phyloP scores from a whole-genome alignment of 2,329 filamentous ascomycete species.

The Botrytis medusae region DNA sequence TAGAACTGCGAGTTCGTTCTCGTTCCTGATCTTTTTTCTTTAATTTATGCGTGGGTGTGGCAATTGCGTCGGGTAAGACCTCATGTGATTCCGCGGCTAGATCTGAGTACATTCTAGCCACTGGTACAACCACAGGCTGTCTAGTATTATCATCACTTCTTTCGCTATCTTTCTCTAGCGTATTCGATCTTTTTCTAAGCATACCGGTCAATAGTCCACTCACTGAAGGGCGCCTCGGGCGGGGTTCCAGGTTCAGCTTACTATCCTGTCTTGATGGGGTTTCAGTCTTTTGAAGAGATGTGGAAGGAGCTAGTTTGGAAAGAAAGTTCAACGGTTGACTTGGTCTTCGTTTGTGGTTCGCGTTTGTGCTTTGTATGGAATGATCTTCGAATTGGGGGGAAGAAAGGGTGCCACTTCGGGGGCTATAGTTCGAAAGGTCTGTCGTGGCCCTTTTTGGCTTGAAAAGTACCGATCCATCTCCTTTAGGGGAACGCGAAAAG shows the following conservation, averaged over 20 bases:
- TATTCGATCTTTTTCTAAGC: conserved; percentile 31
- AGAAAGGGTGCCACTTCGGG: conserved; percentile 3
- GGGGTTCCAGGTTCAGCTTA: conserved; percentile 16
- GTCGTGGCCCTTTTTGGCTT: conserved; percentile 18
- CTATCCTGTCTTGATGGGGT: conserved; percentile 6
- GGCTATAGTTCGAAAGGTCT: conserved; percentile 10
- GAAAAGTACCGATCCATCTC: conserved; percentile 2
- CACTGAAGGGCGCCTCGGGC: conserved; percentile 31
- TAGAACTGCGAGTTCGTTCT: neutral
- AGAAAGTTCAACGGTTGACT: conserved; percentile 22
- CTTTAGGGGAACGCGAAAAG: conserved; percentile 10
- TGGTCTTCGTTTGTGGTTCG: conserved; percentile 2
- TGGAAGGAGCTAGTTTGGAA: conserved; percentile 15
- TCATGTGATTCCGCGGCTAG: conserved; percentile 23
- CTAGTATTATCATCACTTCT: conserved; percentile 8
- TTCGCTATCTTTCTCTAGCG: conserved; percentile 25
- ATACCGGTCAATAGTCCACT: conserved; percentile 34
- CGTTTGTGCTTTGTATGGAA: neutral
- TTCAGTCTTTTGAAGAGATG: conserved; percentile 15
- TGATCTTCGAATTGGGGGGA: neutral
- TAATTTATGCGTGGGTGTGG: neutral
- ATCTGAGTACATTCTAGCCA: conserved; percentile 34
- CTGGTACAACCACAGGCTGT: conserved; percentile 21
- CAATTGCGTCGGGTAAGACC: neutral
- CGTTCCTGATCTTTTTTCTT: neutral